Evolutionary conservation across 2,329 filamentous ascomycete genomes (phyloP).

Genomic region (Rhinocladiella similis): DNA sequence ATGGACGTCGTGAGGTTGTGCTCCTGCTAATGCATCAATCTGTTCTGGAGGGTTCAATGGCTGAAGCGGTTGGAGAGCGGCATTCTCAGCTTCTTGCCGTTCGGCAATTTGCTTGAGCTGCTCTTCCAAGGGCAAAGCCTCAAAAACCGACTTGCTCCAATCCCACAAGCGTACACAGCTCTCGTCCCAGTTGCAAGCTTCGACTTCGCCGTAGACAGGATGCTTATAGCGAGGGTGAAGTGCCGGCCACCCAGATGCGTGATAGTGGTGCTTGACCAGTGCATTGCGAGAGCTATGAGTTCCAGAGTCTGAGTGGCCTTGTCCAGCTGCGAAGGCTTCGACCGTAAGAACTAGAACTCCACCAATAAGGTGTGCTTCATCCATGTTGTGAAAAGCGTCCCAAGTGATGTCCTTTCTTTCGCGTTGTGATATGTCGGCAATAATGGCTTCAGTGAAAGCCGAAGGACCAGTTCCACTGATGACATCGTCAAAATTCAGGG

Average conservation of each 20-base stretch:
- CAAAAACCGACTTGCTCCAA: no score
- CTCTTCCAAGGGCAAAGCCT: no score
- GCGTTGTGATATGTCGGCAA: conserved; percentile 61
- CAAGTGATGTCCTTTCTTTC: conserved; percentile 54
- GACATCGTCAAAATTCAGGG: conserved; percentile 69
- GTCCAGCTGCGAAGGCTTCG: conserved; percentile 71
- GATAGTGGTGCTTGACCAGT: conserved; percentile 71
- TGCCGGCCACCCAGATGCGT: conserved; percentile 53
- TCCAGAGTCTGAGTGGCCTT: conserved; percentile 70
- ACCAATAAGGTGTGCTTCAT: conserved; percentile 64
- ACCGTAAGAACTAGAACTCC: conserved; percentile 67
- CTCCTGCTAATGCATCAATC: no score
- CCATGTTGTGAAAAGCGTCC: conserved; percentile 64
- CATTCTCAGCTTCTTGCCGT: no score
- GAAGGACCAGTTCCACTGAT: conserved; percentile 70
- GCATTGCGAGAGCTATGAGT: conserved; percentile 66
- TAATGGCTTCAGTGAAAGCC: conserved; percentile 65
- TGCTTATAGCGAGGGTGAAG: no score
- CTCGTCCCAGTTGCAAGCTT: no score
- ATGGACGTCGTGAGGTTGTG: no score
- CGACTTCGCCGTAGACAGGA: no score
- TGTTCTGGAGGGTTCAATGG: no score
- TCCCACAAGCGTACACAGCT: no score
- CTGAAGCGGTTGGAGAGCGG: no score
- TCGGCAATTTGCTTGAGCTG: no score